Evolutionary conservation across 1,284 basidiomycete species (phyloP).

Genomic region (Pascua sp.): DNA sequence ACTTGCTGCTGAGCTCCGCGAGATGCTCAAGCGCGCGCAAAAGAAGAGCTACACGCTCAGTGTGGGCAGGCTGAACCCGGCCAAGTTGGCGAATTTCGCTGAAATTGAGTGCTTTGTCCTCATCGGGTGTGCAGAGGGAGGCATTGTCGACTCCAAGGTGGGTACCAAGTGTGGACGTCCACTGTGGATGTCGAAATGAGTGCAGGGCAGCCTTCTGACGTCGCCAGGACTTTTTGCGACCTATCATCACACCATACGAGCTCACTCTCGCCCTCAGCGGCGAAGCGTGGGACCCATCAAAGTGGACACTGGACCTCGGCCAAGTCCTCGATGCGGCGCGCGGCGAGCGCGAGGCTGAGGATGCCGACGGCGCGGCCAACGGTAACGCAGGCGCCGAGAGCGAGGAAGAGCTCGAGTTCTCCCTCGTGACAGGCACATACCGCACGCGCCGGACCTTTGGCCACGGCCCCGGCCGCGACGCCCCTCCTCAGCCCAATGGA

Average conservation of each 20-base stretch:
- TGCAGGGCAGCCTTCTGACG: neutral
- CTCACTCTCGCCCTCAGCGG: slow-evolving; percentile 75
- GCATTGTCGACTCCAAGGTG: slow-evolving; percentile 77
- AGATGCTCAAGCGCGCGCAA: slow-evolving; percentile 60
- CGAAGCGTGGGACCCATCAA: slow-evolving; percentile 62
- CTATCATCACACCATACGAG: slow-evolving; percentile 94
- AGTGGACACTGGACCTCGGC: slow-evolving; percentile 57
- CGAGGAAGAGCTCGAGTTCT: slow-evolving; percentile 72
- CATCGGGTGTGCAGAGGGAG: slow-evolving; percentile 92
- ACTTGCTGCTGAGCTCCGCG: slow-evolving; percentile 71
- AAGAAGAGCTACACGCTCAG: slow-evolving; percentile 94
- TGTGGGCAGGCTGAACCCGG: slow-evolving; percentile 91
- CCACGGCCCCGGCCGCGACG: neutral
- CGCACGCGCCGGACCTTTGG: slow-evolving; percentile 55
- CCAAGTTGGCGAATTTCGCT: slow-evolving; percentile 93
- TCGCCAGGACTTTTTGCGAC: slow-evolving; percentile 74
- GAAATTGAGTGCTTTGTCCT: slow-evolving; percentile 96
- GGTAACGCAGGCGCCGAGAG: slow-evolving; percentile 15
- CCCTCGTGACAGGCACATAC: slow-evolving; percentile 81
- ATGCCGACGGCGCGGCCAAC: slow-evolving; percentile 7
- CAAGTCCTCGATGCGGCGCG: slow-evolving; percentile 28
- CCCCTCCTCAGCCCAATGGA: neutral
- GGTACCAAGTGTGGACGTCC: slow-evolving; percentile 5
- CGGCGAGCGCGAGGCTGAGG: slow-evolving; percentile 13
- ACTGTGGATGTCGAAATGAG: neutral